Percentiles rank a stretch among this genome's conserved stretches.
Evolutionary conservation across 805 yeast genomes (phyloP).

Genomic region (Danielia oregonensis): DNA sequence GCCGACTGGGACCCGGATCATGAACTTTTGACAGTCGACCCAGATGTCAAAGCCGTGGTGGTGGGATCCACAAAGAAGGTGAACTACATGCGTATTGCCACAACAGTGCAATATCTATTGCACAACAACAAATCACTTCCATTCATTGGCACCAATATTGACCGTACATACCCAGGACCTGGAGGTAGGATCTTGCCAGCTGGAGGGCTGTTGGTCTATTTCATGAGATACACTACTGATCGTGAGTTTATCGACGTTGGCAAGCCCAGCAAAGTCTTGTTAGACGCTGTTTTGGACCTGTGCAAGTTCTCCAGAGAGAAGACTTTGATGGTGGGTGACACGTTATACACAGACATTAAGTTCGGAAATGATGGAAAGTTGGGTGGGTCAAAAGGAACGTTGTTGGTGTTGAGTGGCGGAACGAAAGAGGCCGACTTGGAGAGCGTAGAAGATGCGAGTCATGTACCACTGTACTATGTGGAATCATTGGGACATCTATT

Average conservation of each 20-base stretch:
- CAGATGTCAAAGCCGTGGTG: constrained; percentile 37
- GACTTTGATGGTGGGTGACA: constrained; percentile 41
- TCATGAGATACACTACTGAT: constrained; percentile 32
- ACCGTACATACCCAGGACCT: constrained; percentile 38
- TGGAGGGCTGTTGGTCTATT: constrained; percentile 38
- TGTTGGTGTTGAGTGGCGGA: constrained; percentile 38
- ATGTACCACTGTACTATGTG: constrained; percentile 28
- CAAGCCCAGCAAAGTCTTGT: constrained; percentile 31
- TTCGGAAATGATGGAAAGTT: constrained; percentile 39
- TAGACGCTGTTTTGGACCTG: constrained; percentile 26
- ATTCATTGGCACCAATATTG: constrained; percentile 40
- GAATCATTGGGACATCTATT: constrained; percentile 30
- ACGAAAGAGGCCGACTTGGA: constrained; percentile 25
- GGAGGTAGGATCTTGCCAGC: constrained; percentile 37
- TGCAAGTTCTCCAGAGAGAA: constrained; percentile 23
- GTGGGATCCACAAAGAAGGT: constrained; percentile 38
- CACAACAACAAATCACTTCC: constrained; percentile 29
- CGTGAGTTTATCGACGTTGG: constrained; percentile 35
- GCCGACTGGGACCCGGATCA: constrained; percentile 22
- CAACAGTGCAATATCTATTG: constrained; percentile 36
- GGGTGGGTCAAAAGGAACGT: constrained; percentile 25
- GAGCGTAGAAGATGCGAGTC: constrained; percentile 10
- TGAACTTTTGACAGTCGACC: constrained; percentile 29
- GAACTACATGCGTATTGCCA: constrained; percentile 34
- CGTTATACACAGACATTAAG: constrained; percentile 40